Evolutionary conservation across 2,329 filamentous ascomycete species (phyloP), one percentile per base, ranked within the genome.

Genomic region (Capronia epimyces): DNA sequence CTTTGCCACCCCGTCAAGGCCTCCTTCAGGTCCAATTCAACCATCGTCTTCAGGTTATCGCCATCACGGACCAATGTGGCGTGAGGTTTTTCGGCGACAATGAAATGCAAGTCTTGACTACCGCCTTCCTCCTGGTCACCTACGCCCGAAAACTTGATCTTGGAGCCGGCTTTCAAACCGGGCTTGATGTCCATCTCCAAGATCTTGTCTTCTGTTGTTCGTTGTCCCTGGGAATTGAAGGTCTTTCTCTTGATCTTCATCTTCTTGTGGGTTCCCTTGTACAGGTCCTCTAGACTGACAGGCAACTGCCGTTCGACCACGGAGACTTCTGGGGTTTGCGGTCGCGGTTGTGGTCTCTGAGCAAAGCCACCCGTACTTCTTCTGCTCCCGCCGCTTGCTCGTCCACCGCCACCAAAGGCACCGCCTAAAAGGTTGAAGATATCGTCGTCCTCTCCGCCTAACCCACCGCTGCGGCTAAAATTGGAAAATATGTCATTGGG

Each of bases 231-330:
- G 16, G 83, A 72, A 68, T 98, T 93, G 67, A 88, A 97, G 15
- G 86, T 89, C 81, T 97, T 97, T 64, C 91, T 82, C 76, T 95
- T 96, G 59, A 97, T 95, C 74, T 93, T 95, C 79, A 98, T 89
- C 78, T 95, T 96, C 80, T 98, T 98, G 43, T 86, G 89, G 29
- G 83, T 82, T 34, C 93, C 93, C 21, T 79, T 83, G 73, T 82
- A 97, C 55, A 97, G 72, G 64, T 98, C 93, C 69, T 98, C 93
- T 27, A 98, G 73, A 2, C 86, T 82, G 18, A 98, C 74, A 2
- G 84, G 81, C 56, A 98, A 69, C 40, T 86, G 82, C 64, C 87
- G 85, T 71, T 97, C 91, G 9, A 97, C 84, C 1, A 94, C 90
- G 0, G 89, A 89, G 15, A 95, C 87, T 66, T 97, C 91, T 0